These are phyloP conservation scores for Xylaria sp. DNA, from an alignment of 2,329 filamentous ascomycete genomes.

Conservation along the genomic window DNA sequence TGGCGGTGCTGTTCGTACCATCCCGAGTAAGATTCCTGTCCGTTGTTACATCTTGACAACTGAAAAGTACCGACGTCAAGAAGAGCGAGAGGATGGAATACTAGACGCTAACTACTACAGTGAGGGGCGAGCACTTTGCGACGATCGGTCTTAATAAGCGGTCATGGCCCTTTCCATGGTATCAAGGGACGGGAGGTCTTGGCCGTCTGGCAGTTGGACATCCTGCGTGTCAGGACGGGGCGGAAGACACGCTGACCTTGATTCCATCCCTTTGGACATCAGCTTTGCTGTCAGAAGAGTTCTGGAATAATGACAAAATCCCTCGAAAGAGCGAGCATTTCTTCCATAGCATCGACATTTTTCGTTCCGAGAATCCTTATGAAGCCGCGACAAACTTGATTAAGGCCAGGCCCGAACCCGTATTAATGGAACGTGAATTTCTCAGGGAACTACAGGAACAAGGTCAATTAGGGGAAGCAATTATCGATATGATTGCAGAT, in stretches of 20 bases:
- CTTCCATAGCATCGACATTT: constrained; percentile 2
- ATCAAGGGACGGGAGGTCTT: background rate
- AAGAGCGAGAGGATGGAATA: background rate
- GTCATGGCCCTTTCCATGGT: constrained; percentile 15
- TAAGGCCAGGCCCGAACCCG: background rate
- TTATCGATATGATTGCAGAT: background rate
- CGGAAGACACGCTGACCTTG: background rate
- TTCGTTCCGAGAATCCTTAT: background rate
- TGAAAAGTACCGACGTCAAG: background rate
- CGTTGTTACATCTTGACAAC: background rate
- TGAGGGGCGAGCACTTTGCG: background rate
- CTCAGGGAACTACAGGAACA: background rate
- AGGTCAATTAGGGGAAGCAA: background rate
- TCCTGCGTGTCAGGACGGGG: background rate
- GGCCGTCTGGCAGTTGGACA: background rate
- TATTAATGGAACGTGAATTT: background rate
- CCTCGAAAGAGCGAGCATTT: constrained; percentile 18
- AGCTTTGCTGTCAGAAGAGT: constrained; percentile 4
- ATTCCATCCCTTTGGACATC: background rate
- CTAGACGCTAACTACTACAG: constrained; percentile 4
- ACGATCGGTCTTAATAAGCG: background rate
- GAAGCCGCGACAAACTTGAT: too few species aligned
- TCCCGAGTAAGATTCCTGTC: background rate
- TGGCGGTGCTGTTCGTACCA: background rate
- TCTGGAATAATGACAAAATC: background rate